These are phyloP conservation scores for Ambrosiella cleistominuta DNA, from an alignment of 2,329 filamentous ascomycete species.

Conservation along the genomic window DNA sequence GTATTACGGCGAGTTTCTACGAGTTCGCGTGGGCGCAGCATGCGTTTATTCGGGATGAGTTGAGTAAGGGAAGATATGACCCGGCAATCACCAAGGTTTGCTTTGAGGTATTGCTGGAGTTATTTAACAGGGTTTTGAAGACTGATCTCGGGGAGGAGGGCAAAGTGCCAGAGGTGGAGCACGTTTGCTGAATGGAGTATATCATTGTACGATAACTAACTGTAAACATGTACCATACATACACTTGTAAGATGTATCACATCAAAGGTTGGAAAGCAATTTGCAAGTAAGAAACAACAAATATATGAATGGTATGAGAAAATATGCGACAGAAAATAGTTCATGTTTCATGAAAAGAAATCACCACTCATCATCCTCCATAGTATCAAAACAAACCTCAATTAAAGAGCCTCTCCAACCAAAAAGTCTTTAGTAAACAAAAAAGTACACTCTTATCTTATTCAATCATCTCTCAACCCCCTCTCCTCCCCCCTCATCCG, in stretches of 20 bases:
- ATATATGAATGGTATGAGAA: conserved; percentile 10
- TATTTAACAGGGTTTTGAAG: conserved; percentile 65
- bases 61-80: conserved; percentile 87
- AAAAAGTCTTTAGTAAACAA: background rate
- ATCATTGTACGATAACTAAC: background rate
- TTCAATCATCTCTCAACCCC: background rate
- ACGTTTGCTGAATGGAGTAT: conserved; percentile 41
- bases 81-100: conserved; percentile 72
- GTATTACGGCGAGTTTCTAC: conserved; percentile 62
- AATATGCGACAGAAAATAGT: conserved; percentile 7
- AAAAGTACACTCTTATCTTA: background rate
- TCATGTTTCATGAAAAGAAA: conserved; percentile 3
- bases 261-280: background rate
- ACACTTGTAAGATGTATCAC: background rate
- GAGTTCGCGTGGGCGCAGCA: conserved; percentile 90
- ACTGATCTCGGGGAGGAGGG: conserved; percentile 59
- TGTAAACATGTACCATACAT: background rate
- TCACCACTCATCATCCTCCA: background rate
- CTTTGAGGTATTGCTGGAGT: conserved; percentile 75
- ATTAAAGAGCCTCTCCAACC: background rate
- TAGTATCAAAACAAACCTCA: background rate
- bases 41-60: conserved; percentile 83
- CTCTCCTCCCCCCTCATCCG: background rate
- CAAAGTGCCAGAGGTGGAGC: conserved; percentile 44
- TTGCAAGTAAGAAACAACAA: conserved; percentile 10